A percentile compares a stretch with the other conserved stretches of the same genome.
phyloP scores from a whole-genome alignment of 768 basidiomycete species.

The Coprinopsis strossmayeri region DNA sequence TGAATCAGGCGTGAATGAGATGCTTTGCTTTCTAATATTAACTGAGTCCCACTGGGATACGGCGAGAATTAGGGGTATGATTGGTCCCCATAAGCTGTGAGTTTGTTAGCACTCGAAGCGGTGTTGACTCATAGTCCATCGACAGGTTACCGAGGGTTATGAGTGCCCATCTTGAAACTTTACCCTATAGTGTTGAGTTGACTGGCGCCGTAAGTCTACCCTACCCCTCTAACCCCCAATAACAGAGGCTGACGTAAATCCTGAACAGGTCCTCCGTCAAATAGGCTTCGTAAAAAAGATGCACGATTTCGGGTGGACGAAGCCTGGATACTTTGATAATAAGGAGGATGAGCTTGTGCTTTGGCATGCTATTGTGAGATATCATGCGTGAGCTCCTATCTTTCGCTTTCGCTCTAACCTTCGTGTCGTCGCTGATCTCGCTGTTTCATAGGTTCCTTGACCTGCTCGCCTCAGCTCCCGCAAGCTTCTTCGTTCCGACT shows the following conservation, averaged over 20 bases:
- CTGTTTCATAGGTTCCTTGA: conserved; percentile 39
- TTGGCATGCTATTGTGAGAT: conserved; percentile 45
- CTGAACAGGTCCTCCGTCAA: conserved; percentile 45
- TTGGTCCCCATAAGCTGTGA: too few species aligned
- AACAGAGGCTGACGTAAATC: too few species aligned
- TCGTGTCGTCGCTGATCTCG: too few species aligned
- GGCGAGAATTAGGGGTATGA: too few species aligned
- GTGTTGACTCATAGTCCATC: too few species aligned
- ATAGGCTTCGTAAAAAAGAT: conserved; percentile 49
- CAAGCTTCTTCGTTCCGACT: conserved; percentile 47
- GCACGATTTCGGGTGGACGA: conserved; percentile 44
- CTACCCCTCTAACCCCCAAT: background rate
- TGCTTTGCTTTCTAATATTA: too few species aligned
- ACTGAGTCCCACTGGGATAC: too few species aligned
- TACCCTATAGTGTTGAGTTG: background rate
- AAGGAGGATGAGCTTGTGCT: conserved; percentile 33
- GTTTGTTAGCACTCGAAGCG: too few species aligned
- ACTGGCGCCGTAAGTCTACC: background rate
- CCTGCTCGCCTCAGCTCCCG: conserved; percentile 38
- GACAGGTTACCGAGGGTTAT: background rate
- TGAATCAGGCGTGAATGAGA: too few species aligned
- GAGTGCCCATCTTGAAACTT: background rate
- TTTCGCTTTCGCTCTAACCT: too few species aligned
- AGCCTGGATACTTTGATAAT: conserved; percentile 31
- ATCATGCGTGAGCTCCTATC: conserved; percentile 41